Evolutionary conservation across 805 yeast genomes (phyloP).

Genomic region (Suhomyces prunicola): DNA sequence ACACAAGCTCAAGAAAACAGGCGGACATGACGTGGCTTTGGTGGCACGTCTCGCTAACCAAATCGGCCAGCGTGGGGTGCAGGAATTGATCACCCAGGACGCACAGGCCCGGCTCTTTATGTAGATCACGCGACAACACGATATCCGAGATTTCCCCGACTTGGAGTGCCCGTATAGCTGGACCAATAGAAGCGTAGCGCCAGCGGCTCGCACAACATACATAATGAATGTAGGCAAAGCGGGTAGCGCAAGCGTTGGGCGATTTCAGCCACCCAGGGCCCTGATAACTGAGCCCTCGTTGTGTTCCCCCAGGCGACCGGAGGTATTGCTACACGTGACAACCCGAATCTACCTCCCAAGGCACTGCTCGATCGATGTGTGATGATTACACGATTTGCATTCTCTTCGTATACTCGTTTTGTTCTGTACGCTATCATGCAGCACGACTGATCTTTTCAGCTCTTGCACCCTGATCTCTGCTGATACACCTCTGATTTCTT

Average conservation of each 20-base stretch:
- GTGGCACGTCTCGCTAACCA: slow-evolving; percentile 5
- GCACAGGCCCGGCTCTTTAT: slow-evolving; percentile 18
- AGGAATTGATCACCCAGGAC: slow-evolving; percentile 20
- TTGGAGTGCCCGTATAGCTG: neutral
- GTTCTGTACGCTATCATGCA: neutral
- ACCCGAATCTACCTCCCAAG: neutral
- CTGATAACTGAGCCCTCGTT: neutral
- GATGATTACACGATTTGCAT: neutral
- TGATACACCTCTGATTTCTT: neutral
- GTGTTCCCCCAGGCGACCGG: neutral
- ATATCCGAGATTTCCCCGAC: neutral
- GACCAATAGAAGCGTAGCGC: neutral
- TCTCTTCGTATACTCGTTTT: neutral
- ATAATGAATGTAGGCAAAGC: neutral
- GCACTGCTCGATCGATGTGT: neutral
- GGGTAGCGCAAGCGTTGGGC: neutral
- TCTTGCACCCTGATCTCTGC: neutral
- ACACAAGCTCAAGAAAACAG: slow-evolving; percentile 5
- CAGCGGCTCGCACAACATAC: neutral
- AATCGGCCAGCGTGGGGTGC: slow-evolving; percentile 18
- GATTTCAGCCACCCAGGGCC: neutral
- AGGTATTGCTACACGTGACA: neutral
- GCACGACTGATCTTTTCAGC: neutral
- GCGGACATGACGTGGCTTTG: neutral
- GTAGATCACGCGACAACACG: neutral